Evolutionary conservation across 495 filamentous ascomycete genomes (phyloP).

Genomic region (Daldinia grandis): DNA sequence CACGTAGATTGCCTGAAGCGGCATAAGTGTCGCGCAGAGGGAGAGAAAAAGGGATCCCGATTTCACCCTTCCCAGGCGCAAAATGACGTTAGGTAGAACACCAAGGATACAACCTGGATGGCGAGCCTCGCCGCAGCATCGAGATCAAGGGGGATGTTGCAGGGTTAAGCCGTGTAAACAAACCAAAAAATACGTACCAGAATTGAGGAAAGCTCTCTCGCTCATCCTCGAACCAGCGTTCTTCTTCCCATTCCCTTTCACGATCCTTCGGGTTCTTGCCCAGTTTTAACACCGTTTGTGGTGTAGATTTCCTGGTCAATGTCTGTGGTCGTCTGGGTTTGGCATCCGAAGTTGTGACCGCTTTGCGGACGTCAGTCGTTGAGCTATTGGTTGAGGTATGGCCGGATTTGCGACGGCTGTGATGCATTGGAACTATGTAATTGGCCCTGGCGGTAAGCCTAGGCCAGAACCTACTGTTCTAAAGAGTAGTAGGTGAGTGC

Average conservation of each 20-base stretch:
- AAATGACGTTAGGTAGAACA: constrained; percentile 34
- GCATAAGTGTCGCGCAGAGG: constrained; percentile 37
- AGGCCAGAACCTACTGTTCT: constrained; percentile 25
- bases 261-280: constrained; percentile 55
- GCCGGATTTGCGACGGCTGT: constrained; percentile 59
- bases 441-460: constrained; percentile 24
- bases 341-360: constrained; percentile 46
- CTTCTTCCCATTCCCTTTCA: constrained; percentile 56
- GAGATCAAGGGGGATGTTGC: constrained; percentile 6
- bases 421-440: constrained; percentile 52
- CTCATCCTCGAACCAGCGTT: constrained; percentile 58
- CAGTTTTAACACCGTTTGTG: constrained; percentile 51
- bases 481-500: constrained; percentile 16
- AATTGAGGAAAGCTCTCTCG: constrained; percentile 61
- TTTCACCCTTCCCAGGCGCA: constrained; percentile 36
- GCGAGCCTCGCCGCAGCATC: constrained; percentile 19
- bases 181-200: constrained; percentile 51
- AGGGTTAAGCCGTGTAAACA: constrained; percentile 5
- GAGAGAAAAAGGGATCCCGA: constrained; percentile 31
- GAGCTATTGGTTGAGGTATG: constrained; percentile 58
- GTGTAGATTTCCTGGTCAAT: constrained; percentile 50
- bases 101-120: constrained; percentile 13
- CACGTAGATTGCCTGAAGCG: constrained; percentile 46
- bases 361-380: constrained; percentile 59
- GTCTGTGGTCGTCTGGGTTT: constrained; percentile 52